These are phyloP conservation scores for Fusarium albosuccineum DNA, from an alignment of 2,329 filamentous ascomycete genomes.

Conservation along the genomic window DNA sequence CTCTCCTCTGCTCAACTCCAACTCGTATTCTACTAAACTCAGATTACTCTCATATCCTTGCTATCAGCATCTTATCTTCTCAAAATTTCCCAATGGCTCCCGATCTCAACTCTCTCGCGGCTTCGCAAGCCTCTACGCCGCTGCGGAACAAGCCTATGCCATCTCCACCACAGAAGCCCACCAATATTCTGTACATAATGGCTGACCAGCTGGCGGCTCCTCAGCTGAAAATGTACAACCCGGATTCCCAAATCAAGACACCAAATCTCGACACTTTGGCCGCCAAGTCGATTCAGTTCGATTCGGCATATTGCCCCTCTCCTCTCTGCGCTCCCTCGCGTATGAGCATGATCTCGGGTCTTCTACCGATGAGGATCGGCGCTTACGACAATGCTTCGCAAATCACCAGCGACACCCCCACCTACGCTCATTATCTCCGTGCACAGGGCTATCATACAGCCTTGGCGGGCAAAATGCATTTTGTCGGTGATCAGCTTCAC, in stretches of 20 bases:
- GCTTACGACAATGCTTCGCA: constrained; percentile 93
- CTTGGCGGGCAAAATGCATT: constrained; percentile 97
- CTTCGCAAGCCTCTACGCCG: constrained; percentile 38
- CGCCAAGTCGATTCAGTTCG: constrained; percentile 86
- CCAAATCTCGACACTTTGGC: constrained; percentile 89
- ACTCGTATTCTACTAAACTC: too few species aligned
- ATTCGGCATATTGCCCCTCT: constrained; percentile 94
- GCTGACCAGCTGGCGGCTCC: constrained; percentile 96
- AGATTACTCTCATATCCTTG: too few species aligned
- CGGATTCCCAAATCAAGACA: constrained; percentile 88
- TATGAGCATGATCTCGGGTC: constrained; percentile 94
- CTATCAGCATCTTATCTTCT: too few species aligned
- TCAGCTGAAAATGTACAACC: constrained; percentile 91
- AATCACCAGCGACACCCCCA: constrained; percentile 85
- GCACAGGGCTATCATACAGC: constrained; percentile 89
- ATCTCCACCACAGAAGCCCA: constrained; percentile 36
- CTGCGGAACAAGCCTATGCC: constrained; percentile 9
- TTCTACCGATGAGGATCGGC: constrained; percentile 90
- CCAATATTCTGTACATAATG: constrained; percentile 83
- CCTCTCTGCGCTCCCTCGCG: constrained; percentile 92
- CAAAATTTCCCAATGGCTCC: constrained; percentile 68
- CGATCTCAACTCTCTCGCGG: constrained; percentile 76
- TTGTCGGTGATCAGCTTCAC: constrained; percentile 93
- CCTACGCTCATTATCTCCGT: constrained; percentile 92
- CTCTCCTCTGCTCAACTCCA: too few species aligned